Conservation (phyloP, 495 filamentous ascomycete genomes). For the Podospora sp. region DNA sequence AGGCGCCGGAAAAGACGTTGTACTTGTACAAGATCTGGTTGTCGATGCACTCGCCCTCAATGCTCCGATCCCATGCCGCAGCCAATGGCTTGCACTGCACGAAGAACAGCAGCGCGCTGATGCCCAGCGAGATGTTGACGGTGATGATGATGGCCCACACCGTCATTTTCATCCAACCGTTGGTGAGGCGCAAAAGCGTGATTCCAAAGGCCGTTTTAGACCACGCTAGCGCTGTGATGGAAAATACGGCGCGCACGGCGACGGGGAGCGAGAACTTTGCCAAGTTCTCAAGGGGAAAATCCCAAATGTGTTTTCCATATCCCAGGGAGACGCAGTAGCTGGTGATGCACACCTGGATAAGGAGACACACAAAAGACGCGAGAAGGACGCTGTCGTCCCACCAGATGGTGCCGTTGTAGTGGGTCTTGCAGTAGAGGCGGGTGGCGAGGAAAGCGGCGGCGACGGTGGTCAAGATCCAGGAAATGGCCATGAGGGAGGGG, state of each 20-base stretch:
- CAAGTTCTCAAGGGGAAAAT: slow-evolving; percentile 22
- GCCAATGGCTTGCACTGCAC: slow-evolving; percentile 40
- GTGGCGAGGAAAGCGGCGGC: too few relatives aligned
- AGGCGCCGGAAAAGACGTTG: slow-evolving; percentile 26
- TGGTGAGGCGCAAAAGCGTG: slow-evolving; percentile 31
- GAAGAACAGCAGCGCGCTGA: slow-evolving; percentile 45
- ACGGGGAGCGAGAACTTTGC: slow-evolving; percentile 17
- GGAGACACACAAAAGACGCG: slow-evolving; percentile 19
- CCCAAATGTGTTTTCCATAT: slow-evolving; percentile 28
- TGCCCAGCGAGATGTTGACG: slow-evolving; percentile 42
- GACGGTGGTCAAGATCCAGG: too few relatives aligned
- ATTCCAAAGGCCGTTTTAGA: slow-evolving; percentile 41
- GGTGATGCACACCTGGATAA: neutral
- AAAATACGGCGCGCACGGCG: slow-evolving; percentile 21
- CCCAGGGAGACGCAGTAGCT: slow-evolving; percentile 20
- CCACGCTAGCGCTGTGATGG: slow-evolving; percentile 18
- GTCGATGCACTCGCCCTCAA: slow-evolving; percentile 37
- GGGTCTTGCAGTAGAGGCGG: too few relatives aligned
- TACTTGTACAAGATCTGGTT: slow-evolving; percentile 10
- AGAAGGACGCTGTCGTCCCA: too few relatives aligned
- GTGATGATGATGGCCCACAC: slow-evolving; percentile 36
- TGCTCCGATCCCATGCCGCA: slow-evolving; percentile 34
- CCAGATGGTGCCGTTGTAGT: too few relatives aligned
- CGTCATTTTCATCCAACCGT: slow-evolving; percentile 26
- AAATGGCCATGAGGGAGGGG: too few relatives aligned